Evolutionary conservation across 495 filamentous ascomycete species (phyloP).

Genomic region (Penicillium macrosclerotiorum): DNA sequence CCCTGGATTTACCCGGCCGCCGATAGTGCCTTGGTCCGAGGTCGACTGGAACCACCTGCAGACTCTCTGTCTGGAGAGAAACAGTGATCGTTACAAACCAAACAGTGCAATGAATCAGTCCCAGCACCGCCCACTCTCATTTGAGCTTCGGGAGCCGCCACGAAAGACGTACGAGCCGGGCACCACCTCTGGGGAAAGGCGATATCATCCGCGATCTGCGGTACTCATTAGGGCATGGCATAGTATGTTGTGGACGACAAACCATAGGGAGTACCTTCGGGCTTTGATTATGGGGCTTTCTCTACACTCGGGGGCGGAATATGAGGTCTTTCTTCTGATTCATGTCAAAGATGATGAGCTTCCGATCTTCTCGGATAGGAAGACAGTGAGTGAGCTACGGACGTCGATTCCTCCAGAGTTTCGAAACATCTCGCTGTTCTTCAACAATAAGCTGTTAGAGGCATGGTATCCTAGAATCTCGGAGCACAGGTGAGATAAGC

Average conservation of each 20-base stretch:
- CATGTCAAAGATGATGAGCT: conserved; percentile 62
- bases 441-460: conserved; percentile 47
- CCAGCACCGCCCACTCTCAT: conserved; percentile 12
- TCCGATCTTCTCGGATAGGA: conserved; percentile 49
- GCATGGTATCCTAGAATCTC: conserved; percentile 28
- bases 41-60: conserved; percentile 74
- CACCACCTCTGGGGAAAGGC: conserved; percentile 2
- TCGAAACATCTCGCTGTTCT: conserved; percentile 63
- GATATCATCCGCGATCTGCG: conserved; percentile 53
- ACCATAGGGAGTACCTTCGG: conserved; percentile 69
- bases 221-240: conserved; percentile 68
- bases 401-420: conserved; percentile 63
- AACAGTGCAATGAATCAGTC: conserved; percentile 2
- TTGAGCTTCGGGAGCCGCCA: conserved; percentile 16
- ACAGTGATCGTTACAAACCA: conserved; percentile 55
- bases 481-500: conserved; percentile 23
- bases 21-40: conserved; percentile 57
- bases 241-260: conserved; percentile 63
- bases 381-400: conserved; percentile 45
- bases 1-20: conserved; percentile 16
- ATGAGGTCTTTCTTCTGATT: conserved; percentile 72
- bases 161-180: conserved; percentile 1
- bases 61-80: conserved; percentile 57
- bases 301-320: conserved; percentile 71
- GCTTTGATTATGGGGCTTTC: conserved; percentile 71